phyloP scores from a whole-genome alignment of 2,329 filamentous ascomycete genomes.

The Colletotrichum shisoi region DNA sequence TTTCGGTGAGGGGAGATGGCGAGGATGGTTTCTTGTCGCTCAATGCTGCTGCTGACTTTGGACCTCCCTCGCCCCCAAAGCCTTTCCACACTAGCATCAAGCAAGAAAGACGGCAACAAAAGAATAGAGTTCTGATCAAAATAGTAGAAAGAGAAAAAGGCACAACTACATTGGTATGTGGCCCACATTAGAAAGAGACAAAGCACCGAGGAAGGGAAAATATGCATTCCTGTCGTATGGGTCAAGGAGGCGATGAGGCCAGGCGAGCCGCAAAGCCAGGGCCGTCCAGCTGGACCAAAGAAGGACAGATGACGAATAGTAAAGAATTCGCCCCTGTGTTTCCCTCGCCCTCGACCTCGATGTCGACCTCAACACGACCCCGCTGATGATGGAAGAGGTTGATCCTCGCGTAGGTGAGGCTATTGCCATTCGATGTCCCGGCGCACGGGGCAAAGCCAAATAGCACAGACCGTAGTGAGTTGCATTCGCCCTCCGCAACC shows the following conservation, averaged over 20 bases:
- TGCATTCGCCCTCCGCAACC: constrained; percentile 29
- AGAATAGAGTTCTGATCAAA: constrained; percentile 16
- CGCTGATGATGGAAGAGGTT: not conserved
- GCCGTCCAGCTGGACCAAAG: not conserved
- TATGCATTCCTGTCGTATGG: constrained; percentile 33
- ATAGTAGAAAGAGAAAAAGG: constrained; percentile 15
- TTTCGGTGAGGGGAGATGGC: no score
- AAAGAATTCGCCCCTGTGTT: not conserved
- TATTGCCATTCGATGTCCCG: constrained; percentile 24
- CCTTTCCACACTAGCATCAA: not conserved
- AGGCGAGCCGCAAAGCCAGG: not conserved
- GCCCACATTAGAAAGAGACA: constrained; percentile 35
- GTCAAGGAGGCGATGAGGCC: constrained; percentile 23
- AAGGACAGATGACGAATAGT: not conserved
- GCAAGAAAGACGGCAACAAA: constrained; percentile 5
- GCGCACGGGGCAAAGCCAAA: constrained; percentile 18
- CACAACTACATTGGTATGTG: constrained; percentile 17
- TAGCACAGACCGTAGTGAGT: constrained; percentile 13
- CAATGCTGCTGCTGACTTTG: no score
- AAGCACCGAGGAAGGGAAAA: constrained; percentile 23
- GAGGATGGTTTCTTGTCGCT: not conserved
- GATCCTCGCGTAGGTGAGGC: constrained; percentile 22
- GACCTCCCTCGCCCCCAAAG: not conserved
- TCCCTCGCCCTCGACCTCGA: constrained; percentile 8
- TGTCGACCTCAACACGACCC: not conserved